Base-by-base conservation (phyloP, 2,329 filamentous ascomycete species). In the Cladorrhinum sp. region DNA sequence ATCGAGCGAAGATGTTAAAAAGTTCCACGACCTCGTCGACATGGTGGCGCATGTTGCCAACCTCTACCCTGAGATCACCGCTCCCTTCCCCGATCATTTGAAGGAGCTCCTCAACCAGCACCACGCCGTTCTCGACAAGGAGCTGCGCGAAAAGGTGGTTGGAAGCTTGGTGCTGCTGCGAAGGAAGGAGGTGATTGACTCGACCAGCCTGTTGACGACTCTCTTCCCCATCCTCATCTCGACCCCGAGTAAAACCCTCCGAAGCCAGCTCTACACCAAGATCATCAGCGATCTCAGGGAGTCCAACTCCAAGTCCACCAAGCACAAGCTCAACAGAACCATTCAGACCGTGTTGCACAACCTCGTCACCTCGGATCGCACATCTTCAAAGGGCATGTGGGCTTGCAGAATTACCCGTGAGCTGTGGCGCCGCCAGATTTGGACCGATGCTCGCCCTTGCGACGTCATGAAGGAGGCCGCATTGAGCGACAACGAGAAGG, bases 381-480 rank as follows among this genome's bases (percentile, higher is more conserved):
- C 89, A 8, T 96, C 92, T 0, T 83, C 91, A 1, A 95, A 96
- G 71, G 92, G 90, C 3, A 82, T 99, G 55, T 99, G 95, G 95
- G 92, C 95, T 2, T 92, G 97, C 63, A 97, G 97, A 75, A 84
- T 99, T 65, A 96, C 93, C 3, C 85, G 94, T 64, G 95, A 99
- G 78, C 80, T 99, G 71, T 99, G 95, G 95, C 96, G 93, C 76
- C 85, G 94, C 52, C 93, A 97, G 69, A 88, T 98, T 65, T 99
- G 95, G 95, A 92, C 90, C 9, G 95, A 99, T 70, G 86, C 92
- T 1, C 95, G 93, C 73, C 88, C 94, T 0, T 95, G 98, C n/a
- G 92, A 96, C 70, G 91, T 98, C 66, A 98, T 99, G 93, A 96
- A 96, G 76, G 90, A 96, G 76, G 92, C 94, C 0, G 87, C 89